Evolutionary conservation across 768 basidiomycete species (phyloP).

Genomic region (Harrya chromipes): DNA sequence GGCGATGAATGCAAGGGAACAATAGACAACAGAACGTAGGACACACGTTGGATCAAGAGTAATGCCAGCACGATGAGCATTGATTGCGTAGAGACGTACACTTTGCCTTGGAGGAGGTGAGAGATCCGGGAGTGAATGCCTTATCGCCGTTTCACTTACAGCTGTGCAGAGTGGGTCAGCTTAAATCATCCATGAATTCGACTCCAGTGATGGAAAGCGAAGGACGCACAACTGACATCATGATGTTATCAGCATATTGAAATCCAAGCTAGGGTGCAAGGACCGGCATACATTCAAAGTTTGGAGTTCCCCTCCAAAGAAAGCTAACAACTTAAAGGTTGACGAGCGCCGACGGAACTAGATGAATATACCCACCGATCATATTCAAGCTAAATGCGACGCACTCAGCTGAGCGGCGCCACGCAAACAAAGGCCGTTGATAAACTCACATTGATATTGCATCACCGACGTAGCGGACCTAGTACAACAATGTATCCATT

Average conservation of each 20-base stretch:
- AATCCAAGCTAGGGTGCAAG: background rate
- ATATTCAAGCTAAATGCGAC: constrained; percentile 8
- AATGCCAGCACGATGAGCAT: background rate
- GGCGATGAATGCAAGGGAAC: background rate
- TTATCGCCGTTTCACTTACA: constrained; percentile 7
- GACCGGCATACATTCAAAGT: constrained; percentile 5
- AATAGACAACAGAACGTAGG: background rate
- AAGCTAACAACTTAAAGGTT: constrained; percentile 6
- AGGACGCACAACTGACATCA: constrained; percentile 14
- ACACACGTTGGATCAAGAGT: constrained; percentile 8
- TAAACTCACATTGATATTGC: constrained; percentile 17
- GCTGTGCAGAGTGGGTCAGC: background rate
- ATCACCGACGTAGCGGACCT: constrained; percentile 27
- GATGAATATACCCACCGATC: background rate
- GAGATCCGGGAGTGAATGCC: background rate
- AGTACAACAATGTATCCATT: background rate
- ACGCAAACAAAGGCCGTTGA: background rate
- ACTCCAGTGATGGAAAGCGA: background rate
- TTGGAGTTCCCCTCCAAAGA: constrained; percentile 4
- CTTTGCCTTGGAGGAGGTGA: constrained; percentile 6
- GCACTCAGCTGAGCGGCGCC: background rate
- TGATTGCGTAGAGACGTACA: background rate
- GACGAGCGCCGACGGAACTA: too few species aligned
- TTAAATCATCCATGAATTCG: background rate
- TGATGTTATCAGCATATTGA: background rate